Base-by-base conservation (phyloP, 768 basidiomycete genomes). In the Chiua virens region DNA sequence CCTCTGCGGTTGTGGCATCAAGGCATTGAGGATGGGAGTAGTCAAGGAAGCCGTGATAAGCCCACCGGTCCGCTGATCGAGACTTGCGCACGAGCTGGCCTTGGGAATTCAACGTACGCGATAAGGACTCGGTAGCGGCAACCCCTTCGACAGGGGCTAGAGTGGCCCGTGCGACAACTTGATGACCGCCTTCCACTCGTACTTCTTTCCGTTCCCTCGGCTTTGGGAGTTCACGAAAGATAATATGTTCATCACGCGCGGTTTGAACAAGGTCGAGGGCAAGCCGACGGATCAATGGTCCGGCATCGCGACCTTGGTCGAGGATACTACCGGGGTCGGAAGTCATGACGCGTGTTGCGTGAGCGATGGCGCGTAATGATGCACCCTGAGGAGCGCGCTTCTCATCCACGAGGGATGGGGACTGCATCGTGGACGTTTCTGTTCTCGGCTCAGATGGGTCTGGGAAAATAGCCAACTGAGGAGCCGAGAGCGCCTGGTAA, bases 341-440 rank as follows among this genome's bases (percentile, higher is more conserved):
- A 0, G 87, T 87, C 89, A 93, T 92, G n/a, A 92, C 86, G 4
- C 91, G 82, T 2, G 87, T 92, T 1, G 91, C 89, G 48, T 92
- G 85, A 17, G 81, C 79, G 48, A 93, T 90, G 2, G 91, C 91
- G 7, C 81, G 81, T 3, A 93, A 64, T 1, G 87, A 79, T 0
- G 83, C 67, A 2, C 89, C 87, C 60, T 92, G 89, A 0, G 63
- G 71, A 8, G 49, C 64, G 36, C 55, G 66, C 37, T 68, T 69
- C 28, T 69, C 67, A 37, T 63, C 70, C 6, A 28, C 18, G 7
- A 65, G 30, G 18, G 63, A 59, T 0, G 55, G 65, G 36, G 70
- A 61, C 18, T 60, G 59, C 49, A 56, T 62, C 28, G 67, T 69
- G 9, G 59, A 64, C 2, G 68, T 64, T 41, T 66, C 66, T 3